Evolutionary conservation across 345 rosid species (phyloP), one percentile per base, ranked within the genome.

Genomic region (Brassica incana): DNA sequence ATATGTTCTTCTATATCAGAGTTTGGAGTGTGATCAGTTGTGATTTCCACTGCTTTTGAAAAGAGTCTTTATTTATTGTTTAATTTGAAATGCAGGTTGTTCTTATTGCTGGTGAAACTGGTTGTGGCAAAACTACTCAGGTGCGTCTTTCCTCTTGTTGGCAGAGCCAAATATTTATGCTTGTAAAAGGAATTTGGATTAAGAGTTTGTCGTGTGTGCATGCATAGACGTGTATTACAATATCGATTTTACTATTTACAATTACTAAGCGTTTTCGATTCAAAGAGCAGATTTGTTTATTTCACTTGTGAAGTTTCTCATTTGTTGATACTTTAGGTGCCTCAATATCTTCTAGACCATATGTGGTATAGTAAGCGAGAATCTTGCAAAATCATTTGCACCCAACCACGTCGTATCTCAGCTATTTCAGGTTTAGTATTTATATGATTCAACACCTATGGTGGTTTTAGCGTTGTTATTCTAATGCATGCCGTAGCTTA

Each of bases 371-470:
- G 82, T 67, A 88, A 86, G 83, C 84, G 86, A 12, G 87, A 90
- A 79, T 77, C 88, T 4, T 93, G 99, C 83, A 95, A 95, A 85
- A 90, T 95, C 78, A 79, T 95, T 25, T 95, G 99, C 83, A 89
- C 99, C 75, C 99, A 95, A 83, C 99, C 99, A 79, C 96, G 99
- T 63, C 97, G 99, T 81, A 91, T 95, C 80, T 95, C 98, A 58
- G 98, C 99, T 20, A 93, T 82, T 66, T 95, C 99, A 78, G 98
- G 99, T 20, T 93, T 59, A 15, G 20, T 59, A 74, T 48, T 67
- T 79, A 69, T 2, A 43, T 73, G 75, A 61, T 58, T 71, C 35
- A 66, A n/a, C 54, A 61, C 20, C 30, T 59, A 52, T 80, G 74
- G 58, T 23, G 62, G 61, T 14, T 76, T 40, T 50, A 71, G 56